phyloP scores from a whole-genome alignment of 23 red algal genomes.

The Pyropia yezoensis region DNA sequence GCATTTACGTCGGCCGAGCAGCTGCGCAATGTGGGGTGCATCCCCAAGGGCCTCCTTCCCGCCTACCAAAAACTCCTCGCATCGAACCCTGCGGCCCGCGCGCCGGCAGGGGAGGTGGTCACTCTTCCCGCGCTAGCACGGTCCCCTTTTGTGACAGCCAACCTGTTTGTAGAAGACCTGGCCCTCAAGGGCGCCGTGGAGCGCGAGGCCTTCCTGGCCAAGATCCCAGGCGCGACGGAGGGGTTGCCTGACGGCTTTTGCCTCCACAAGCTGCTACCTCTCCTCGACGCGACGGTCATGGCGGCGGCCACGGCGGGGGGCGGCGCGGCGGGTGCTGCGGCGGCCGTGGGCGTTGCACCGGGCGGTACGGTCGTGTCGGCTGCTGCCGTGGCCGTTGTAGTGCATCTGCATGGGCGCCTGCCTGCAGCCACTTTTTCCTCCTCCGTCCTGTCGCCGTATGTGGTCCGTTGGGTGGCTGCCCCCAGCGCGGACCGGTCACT shows the following conservation, averaged over 20 bases:
- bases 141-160: constrained; percentile 67
- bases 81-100: constrained; percentile 43
- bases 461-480: constrained; percentile 42
- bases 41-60: constrained; percentile 62
- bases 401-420: constrained; percentile 48
- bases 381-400: constrained; percentile 29
- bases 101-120: constrained; percentile 29
- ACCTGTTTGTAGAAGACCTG: constrained; percentile 85
- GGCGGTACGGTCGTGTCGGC: too few species aligned
- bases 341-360: background rate
- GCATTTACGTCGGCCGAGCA: constrained; percentile 53
- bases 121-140: constrained; percentile 54
- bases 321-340: constrained; percentile 1
- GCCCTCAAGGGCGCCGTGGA: constrained; percentile 74
- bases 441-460: constrained; percentile 59
- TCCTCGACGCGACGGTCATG: constrained; percentile 46
- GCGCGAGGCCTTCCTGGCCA: constrained; percentile 54
- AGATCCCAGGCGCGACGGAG: constrained; percentile 48
- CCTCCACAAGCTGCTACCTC: constrained; percentile 70
- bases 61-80: constrained; percentile 84
- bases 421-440: constrained; percentile 28
- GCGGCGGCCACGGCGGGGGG: constrained; percentile 26
- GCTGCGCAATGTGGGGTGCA: constrained; percentile 34
- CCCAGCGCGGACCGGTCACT: constrained; percentile 37
- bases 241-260: constrained; percentile 71